Evolutionary conservation across 179 eudicot genomes (phyloP), one percentile per base, ranked within the genome.

Genomic region (Actinidia polygama): DNA sequence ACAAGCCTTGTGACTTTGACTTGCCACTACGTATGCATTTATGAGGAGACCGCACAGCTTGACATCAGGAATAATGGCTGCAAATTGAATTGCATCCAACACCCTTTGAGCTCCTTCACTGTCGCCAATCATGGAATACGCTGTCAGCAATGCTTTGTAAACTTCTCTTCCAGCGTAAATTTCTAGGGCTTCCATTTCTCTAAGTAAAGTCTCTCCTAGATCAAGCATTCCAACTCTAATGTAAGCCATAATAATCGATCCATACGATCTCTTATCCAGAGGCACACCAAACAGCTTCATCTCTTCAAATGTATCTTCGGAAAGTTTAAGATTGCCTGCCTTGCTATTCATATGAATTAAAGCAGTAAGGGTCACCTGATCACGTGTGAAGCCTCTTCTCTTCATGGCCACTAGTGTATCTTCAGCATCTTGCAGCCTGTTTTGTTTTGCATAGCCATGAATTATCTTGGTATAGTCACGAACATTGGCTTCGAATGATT

Each of bases 391-490:
- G 57, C 95, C 99, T 83, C 89, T 84, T 54, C 64, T 83, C 79
- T 84, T 87, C 97, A 96, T 93, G 77, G 92, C 86, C 26, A 83
- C 46, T 9, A 93, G 87, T 23, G 84, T 55, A 40, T 74, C 87
- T 87, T 94, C 93, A 63, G 97, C 99, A 81, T 94, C 94, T 83
- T 85, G 85, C 80, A 94, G 84, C 59, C 85, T 85, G 83, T 85
- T 90, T 68, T 84, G 88, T 85, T 87, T 91, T 21, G 96, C 95
- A 73, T 94, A 91, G 16, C 84, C 86, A 88, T 96, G 91, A 78
- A 96, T 93, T 72, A 96, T 78, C 89, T 96, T 96, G 70, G 99
- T 94, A 77, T 92, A 96, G 83, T 95, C 99, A 44, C 98, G 99
- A 50, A 94, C 84, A 84, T 92, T 94, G 79, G 93, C 85, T 88